Evolutionary conservation across 2,329 filamentous ascomycete genomes (phyloP), one percentile per base, ranked within the genome.

Genomic region (Hymenoscyphus scutula): DNA sequence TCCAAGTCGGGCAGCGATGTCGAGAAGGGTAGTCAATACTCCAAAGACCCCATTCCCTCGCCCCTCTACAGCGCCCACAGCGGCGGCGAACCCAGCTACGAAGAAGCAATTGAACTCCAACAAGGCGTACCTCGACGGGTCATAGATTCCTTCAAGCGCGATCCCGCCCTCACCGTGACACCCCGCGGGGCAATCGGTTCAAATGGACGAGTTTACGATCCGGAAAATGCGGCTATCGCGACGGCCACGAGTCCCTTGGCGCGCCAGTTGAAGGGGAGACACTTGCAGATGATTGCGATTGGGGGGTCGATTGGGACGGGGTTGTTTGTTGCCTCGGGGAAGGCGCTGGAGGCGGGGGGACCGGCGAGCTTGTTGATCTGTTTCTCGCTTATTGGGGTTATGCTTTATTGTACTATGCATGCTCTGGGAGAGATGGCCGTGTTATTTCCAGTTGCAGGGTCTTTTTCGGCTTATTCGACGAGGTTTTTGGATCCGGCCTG

Each of bases 221-320:
- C 91, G 67, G 88, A 92, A 72, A 74, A 74, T 60, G 85, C 84
- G 0, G 83, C 82, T 0, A 75, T 77, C 17, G 81, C 81, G 53
- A 93, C 91, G 1, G 89, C 91, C 3, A 83, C 88, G 67, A 89
- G 90, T 54, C 86, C 89, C 7, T 81, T 98, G 58, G 86, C 89
- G 58, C 83, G 92, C 71, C 88, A 87, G 74, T 78, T 96, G 69
- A 95, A 96, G 77, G 87, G 88, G 23, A 83, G 92, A 56, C 94
- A 98, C 79, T 74, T 97, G 74, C 93, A 97, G 79, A 97, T 97
- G 94, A 97, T 97, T 80, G 94, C 94, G 15, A 96, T 97, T 69
- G 92, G 92, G 70, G 93, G 93, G 53, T 94, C 90, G 11, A 97
- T 97, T 71, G 90, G 90, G 63, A 93, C 90, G 27, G 92, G 93